A percentile compares a stretch with the other conserved stretches of the same genome.
These are phyloP conservation scores for Talaromyces sp. DNA, from an alignment of 2,329 filamentous ascomycete species.

Conservation along the genomic window DNA sequence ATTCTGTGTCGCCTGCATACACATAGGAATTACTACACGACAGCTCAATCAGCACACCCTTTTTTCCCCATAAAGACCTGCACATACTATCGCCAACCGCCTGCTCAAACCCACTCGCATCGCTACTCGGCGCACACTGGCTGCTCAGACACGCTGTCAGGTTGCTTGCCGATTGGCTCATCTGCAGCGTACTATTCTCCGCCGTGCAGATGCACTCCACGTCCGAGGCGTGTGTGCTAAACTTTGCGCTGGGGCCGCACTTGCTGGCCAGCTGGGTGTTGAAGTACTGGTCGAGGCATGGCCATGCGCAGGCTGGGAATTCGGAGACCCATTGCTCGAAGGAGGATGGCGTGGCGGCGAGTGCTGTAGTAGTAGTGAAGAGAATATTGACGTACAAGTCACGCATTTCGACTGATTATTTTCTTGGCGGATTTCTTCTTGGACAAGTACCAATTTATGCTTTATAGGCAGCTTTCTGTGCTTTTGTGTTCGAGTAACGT, in stretches of 20 bases:
- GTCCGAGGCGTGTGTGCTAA: background rate
- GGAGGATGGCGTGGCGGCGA: background rate
- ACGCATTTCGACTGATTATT: background rate
- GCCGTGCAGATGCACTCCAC: background rate
- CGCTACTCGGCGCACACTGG: background rate
- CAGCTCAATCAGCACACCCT: background rate
- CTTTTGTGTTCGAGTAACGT: background rate
- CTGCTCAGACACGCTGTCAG: background rate
- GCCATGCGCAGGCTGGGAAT: background rate
- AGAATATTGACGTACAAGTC: background rate
- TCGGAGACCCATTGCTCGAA: background rate
- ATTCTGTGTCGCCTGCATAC: background rate
- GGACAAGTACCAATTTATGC: no score
- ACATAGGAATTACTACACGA: background rate
- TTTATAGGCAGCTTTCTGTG: background rate
- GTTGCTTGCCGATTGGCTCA: background rate
- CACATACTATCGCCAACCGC: background rate
- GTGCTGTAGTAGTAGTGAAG: background rate
- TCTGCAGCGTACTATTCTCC: background rate
- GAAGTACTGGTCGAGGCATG: background rate
- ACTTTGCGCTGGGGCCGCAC: background rate
- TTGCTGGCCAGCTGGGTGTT: background rate
- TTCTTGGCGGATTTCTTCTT: background rate
- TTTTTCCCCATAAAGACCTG: no score
- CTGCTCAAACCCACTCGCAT: background rate